A percentile compares a stretch with the other conserved stretches of the same genome.
phyloP scores from a whole-genome alignment of 768 basidiomycete genomes.

The Dictyophora rubrovolvata region DNA sequence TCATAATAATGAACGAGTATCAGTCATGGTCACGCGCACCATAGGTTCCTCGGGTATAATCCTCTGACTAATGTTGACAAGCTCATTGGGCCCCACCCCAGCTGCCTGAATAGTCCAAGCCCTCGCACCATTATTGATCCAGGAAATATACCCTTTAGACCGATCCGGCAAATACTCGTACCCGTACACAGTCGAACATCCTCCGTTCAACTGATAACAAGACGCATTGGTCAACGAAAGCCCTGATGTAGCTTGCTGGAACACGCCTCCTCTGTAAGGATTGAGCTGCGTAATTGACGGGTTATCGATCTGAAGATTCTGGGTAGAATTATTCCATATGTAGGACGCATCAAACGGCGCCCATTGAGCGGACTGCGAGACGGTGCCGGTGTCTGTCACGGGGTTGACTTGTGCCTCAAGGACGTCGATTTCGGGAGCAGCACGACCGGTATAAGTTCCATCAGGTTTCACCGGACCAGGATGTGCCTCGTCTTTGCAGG shows the following conservation, averaged over 20 bases:
- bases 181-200: constrained; percentile 60
- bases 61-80: constrained; percentile 52
- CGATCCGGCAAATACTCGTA: constrained; percentile 78
- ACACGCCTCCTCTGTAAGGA: constrained; percentile 62
- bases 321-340: constrained; percentile 52
- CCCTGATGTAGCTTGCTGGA: constrained; percentile 76
- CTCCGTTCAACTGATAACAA: constrained; percentile 51
- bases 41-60: constrained; percentile 79
- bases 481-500: constrained; percentile 76
- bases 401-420: constrained; percentile 64
- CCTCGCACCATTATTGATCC: constrained; percentile 53
- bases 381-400: constrained; percentile 33
- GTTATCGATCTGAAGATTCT: constrained; percentile 50
- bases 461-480: constrained; percentile 76
- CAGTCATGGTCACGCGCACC: constrained; percentile 31
- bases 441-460: constrained; percentile 69
- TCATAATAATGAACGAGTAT: no score
- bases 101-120: constrained; percentile 62
- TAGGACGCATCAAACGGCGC: constrained; percentile 73
- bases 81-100: constrained; percentile 52
- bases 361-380: constrained; percentile 83
- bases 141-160: constrained; percentile 69
- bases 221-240: constrained; percentile 59
- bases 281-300: constrained; percentile 43
- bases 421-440: constrained; percentile 86